phyloP scores from a whole-genome alignment of 495 filamentous ascomycete species.

The Tetracladium marchalianum region DNA sequence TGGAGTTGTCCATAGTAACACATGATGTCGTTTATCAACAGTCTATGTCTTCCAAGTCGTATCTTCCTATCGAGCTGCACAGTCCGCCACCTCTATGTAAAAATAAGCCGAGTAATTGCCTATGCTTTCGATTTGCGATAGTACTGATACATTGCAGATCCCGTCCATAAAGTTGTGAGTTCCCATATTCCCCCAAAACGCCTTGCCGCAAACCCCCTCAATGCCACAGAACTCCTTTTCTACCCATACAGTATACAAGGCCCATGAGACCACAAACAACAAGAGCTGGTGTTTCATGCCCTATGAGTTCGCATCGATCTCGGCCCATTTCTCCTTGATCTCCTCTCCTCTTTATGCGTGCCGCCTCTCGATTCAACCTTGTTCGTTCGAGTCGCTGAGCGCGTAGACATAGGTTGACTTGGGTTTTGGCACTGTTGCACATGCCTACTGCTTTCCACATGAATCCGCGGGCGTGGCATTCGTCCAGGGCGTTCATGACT shows the following conservation, averaged over 20 bases:
- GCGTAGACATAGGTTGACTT: slow-evolving; percentile 74
- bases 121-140: no score
- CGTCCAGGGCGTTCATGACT: slow-evolving; percentile 84
- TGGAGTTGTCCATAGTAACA: slow-evolving; percentile 1
- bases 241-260: no score
- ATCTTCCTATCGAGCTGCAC: background rate
- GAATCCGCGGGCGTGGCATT: slow-evolving; percentile 91
- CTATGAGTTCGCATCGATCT: slow-evolving; percentile 67
- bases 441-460: slow-evolving; percentile 77
- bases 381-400: slow-evolving; percentile 70
- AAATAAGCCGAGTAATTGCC: no score
- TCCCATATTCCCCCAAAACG: slow-evolving; percentile 1
- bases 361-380: slow-evolving; percentile 61
- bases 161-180: background rate
- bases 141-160: background rate
- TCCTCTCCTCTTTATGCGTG: slow-evolving; percentile 55
- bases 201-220: background rate
- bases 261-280: background rate
- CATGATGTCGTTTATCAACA: background rate
- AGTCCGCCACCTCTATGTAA: background rate
- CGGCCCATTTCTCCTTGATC: slow-evolving; percentile 67
- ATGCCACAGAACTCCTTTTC: background rate
- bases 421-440: slow-evolving; percentile 76
- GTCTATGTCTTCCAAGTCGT: background rate
- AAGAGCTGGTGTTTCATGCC: background rate